Percentiles rank a stretch among this genome's conserved stretches.
Conservation (phyloP, 2,329 filamentous ascomycete genomes). For the Scedosporium dehoogii region DNA sequence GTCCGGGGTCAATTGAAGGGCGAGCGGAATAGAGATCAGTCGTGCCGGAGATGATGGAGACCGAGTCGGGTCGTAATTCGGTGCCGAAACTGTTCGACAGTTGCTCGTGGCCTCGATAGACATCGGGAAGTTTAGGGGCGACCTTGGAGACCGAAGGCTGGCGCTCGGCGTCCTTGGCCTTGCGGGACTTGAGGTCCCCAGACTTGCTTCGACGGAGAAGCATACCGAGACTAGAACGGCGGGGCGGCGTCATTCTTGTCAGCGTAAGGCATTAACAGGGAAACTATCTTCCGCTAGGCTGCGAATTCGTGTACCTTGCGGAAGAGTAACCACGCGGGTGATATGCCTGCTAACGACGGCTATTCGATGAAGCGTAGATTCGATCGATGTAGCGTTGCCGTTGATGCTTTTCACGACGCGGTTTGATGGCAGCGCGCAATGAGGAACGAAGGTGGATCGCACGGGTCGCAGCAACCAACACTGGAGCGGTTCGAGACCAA, state of each 20-base stretch:
- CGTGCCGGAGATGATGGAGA: conserved; percentile 46
- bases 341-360: neutral
- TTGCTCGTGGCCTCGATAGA: conserved; percentile 37
- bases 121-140: conserved; percentile 42
- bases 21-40: conserved; percentile 29
- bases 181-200: conserved; percentile 51
- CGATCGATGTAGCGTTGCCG: neutral
- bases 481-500: neutral
- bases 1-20: conserved; percentile 43
- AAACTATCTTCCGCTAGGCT: neutral
- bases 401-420: neutral
- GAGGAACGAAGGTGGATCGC: neutral
- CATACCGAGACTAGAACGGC: conserved; percentile 41
- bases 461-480: neutral
- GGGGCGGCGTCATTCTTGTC: conserved; percentile 23
- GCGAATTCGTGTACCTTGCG: conserved; percentile 2
- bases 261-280: neutral
- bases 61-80: conserved; percentile 54
- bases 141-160: conserved; percentile 34
- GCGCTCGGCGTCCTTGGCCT: conserved; percentile 47
- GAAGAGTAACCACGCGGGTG: neutral
- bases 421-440: neutral
- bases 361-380: neutral
- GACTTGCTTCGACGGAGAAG: conserved; percentile 61
- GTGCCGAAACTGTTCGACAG: conserved; percentile 33